Conservation (phyloP, 179 eudicot species). For the Silene noctiflora region DNA sequence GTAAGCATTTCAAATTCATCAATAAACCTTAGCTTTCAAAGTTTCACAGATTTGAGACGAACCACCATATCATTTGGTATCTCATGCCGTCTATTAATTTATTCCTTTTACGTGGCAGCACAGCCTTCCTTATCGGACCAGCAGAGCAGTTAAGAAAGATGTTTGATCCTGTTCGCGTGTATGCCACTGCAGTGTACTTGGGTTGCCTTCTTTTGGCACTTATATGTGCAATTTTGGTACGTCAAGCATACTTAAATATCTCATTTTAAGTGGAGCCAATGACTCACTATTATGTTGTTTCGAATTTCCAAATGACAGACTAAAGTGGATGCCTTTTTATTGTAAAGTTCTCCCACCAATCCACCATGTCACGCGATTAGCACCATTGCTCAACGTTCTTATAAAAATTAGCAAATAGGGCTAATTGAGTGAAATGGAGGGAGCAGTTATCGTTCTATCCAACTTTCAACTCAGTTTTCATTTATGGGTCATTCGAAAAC, state of each 20-base stretch:
- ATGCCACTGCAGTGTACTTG: constrained; percentile 72
- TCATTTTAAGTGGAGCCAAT: not conserved
- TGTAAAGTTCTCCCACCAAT: too few species aligned
- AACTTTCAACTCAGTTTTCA: too few species aligned
- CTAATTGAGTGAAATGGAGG: too few species aligned
- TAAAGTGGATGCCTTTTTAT: too few species aligned
- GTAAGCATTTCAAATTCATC: not conserved
- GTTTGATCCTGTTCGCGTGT: constrained; percentile 88
- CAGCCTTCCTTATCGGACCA: constrained; percentile 87
- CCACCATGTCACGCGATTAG: too few species aligned
- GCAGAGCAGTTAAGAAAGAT: constrained; percentile 73
- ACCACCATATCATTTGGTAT: not conserved
- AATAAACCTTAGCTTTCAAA: not conserved
- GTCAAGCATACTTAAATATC: constrained; percentile 15
- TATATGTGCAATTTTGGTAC: constrained; percentile 71
- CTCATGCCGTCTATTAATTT: constrained; percentile 13
- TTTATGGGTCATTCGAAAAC: too few species aligned
- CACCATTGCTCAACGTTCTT: too few species aligned
- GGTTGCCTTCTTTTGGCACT: constrained; percentile 78
- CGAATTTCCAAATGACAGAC: too few species aligned
- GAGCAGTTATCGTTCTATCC: too few species aligned
- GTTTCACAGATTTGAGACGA: not conserved
- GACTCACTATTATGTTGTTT: too few species aligned
- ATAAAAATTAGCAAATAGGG: too few species aligned
- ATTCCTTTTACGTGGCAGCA: constrained; percentile 62